Conservation (phyloP, 805 yeast genomes). For the Cyberlindnera subsufficiens region DNA sequence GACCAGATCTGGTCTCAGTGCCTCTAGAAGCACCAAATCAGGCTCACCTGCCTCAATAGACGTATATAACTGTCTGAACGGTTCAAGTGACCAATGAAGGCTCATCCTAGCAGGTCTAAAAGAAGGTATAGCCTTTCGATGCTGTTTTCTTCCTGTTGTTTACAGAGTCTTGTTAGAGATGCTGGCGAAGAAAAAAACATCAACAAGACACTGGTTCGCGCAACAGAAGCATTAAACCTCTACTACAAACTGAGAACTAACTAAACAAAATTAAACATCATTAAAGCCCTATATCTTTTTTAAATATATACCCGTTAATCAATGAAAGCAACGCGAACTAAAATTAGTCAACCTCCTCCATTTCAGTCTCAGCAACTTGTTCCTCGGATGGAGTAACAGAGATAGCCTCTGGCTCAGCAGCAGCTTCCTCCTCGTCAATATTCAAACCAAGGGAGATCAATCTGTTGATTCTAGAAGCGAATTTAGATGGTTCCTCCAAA, state of each 20-base stretch:
- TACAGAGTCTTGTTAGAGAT: too few species aligned
- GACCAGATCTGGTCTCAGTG: slow-evolving; percentile 40
- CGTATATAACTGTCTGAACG: slow-evolving; percentile 14
- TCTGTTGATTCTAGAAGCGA: slow-evolving; percentile 97
- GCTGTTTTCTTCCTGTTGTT: too few species aligned
- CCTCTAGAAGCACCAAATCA: slow-evolving; percentile 11
- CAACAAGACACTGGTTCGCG: too few species aligned
- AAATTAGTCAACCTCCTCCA: slow-evolving; percentile 96
- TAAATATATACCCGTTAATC: too few species aligned
- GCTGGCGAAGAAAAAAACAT: too few species aligned
- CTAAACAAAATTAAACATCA: too few species aligned
- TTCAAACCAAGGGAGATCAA: slow-evolving; percentile 96
- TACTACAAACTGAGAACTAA: too few species aligned
- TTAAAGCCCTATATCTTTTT: too few species aligned
- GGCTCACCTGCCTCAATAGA: slow-evolving; percentile 12
- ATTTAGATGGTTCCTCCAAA: slow-evolving; percentile 96
- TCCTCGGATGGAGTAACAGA: slow-evolving; percentile 48
- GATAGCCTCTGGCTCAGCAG: slow-evolving; percentile 58
- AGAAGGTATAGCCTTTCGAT: too few species aligned
- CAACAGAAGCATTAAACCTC: too few species aligned
- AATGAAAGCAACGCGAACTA: neutral
- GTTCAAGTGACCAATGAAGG: slow-evolving; percentile 17
- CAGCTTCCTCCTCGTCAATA: slow-evolving; percentile 84
- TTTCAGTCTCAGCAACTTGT: slow-evolving; percentile 84
- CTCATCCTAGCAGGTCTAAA: slow-evolving; percentile 6